A percentile compares a stretch with the other conserved stretches of the same genome.
These are phyloP conservation scores for Euphorbia celastroides DNA, from an alignment of 441 rosid genomes.

Conservation along the genomic window DNA sequence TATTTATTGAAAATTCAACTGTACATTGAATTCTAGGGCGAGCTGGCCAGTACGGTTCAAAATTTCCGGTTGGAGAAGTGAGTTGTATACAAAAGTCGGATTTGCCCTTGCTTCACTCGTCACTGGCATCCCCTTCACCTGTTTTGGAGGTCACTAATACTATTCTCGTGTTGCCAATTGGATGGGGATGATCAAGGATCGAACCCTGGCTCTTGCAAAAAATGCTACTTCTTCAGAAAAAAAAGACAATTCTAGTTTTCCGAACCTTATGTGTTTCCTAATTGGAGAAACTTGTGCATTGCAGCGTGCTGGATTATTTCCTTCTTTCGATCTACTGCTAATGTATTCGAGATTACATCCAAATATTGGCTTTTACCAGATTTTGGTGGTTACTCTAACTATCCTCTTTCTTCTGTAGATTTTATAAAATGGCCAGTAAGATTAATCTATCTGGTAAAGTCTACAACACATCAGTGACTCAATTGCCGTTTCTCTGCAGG, in stretches of 20 bases:
- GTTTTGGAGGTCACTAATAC: constrained; percentile 47
- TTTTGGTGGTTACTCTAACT: constrained; percentile 43
- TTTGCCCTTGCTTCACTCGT: constrained; percentile 71
- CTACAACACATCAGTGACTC: too few relatives aligned
- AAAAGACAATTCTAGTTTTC: too few relatives aligned
- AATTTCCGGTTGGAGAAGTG: constrained; percentile 84
- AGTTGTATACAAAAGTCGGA: constrained; percentile 64
- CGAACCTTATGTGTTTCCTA: constrained; percentile 22
- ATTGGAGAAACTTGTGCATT: constrained; percentile 18
- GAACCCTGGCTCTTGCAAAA: too few relatives aligned
- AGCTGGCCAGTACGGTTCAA: constrained; percentile 90
- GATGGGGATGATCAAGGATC: too few relatives aligned
- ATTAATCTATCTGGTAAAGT: too few relatives aligned
- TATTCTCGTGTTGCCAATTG: too few relatives aligned
- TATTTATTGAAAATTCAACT: too few relatives aligned
- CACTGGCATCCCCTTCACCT: constrained; percentile 71
- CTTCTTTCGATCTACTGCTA: constrained; percentile 64
- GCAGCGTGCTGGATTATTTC: constrained; percentile 88
- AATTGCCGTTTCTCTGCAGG: constrained; percentile 37
- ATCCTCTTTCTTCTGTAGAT: neutral
- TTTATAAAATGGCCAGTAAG: neutral
- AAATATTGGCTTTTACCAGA: constrained; percentile 44
- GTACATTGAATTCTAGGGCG: constrained; percentile 56
- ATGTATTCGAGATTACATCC: constrained; percentile 74
- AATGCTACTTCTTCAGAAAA: too few relatives aligned